Percentiles rank a stretch among this genome's conserved stretches.
Conservation (phyloP, 2,329 filamentous ascomycete species). For the Paecilomyces sp. region DNA sequence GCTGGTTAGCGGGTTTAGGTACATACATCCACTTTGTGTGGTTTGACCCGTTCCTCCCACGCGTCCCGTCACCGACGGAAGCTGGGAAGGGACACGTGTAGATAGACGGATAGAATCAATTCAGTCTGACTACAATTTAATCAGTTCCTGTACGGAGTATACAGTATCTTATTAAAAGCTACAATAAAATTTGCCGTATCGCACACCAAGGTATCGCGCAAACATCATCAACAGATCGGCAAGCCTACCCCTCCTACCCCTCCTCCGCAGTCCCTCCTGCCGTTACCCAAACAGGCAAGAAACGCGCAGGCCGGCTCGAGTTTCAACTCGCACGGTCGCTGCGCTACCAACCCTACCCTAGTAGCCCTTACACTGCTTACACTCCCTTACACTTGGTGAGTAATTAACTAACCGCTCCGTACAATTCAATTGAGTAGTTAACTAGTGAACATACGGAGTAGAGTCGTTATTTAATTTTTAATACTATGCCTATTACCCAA, state of each 20-base stretch:
- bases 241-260: background rate
- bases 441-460: too few relatives aligned
- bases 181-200: too few relatives aligned
- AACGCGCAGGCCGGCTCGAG: background rate
- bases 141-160: too few relatives aligned
- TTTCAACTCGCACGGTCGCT: background rate
- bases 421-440: too few relatives aligned
- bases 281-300: background rate
- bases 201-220: too few relatives aligned
- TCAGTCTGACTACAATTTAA: background rate
- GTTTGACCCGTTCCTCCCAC: background rate
- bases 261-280: background rate
- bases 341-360: background rate
- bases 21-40: background rate
- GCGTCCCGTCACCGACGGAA: background rate
- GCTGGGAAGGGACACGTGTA: background rate
- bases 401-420: too few relatives aligned
- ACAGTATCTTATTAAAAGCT: too few relatives aligned
- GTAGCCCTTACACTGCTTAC: too few relatives aligned
- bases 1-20: background rate
- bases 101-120: background rate
- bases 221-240: background rate
- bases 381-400: too few relatives aligned
- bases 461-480: too few relatives aligned
- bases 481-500: too few relatives aligned